phyloP scores from a whole-genome alignment of 106 monocot species.

The Dioscorea alata region DNA sequence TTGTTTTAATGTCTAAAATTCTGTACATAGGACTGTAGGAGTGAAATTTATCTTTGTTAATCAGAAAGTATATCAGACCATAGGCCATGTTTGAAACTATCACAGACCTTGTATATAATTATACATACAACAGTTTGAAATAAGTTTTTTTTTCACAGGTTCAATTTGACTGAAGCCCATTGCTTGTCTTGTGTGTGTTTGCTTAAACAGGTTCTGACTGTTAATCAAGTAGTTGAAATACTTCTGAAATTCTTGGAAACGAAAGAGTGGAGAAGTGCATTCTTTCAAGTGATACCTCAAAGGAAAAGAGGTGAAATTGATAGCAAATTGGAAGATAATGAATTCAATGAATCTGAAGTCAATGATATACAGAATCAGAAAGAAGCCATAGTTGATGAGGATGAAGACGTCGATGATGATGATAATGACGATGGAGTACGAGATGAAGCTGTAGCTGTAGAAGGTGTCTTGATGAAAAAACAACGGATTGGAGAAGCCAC shows the following conservation, averaged over 20 bases:
- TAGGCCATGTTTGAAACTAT: too few species aligned
- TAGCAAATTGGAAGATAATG: constrained; percentile 4
- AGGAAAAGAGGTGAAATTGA: constrained; percentile 63
- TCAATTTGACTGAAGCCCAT: too few species aligned
- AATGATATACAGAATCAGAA: background rate
- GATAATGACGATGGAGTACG: constrained; percentile 3
- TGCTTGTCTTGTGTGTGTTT: background rate
- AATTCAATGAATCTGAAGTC: constrained; percentile 6
- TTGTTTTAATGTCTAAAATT: background rate
- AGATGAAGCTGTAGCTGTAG: background rate
- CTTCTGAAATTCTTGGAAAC: constrained; percentile 86
- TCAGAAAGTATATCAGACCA: too few species aligned
- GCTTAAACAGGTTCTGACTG: constrained; percentile 77
- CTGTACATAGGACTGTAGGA: too few species aligned
- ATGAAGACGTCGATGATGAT: constrained; percentile 11
- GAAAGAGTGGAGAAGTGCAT: constrained; percentile 85
- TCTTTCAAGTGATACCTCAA: constrained; percentile 91
- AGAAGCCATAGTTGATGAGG: constrained; percentile 6
- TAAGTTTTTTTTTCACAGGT: too few species aligned
- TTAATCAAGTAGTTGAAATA: constrained; percentile 98
- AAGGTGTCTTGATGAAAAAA: constrained; percentile 18
- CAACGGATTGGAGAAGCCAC: constrained; percentile 20
- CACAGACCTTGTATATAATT: too few species aligned
- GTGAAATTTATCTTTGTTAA: background rate
- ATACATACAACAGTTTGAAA: too few species aligned